Conservation (phyloP, 352 stramenopile genomes). For the Globisporangium splendens region DNA sequence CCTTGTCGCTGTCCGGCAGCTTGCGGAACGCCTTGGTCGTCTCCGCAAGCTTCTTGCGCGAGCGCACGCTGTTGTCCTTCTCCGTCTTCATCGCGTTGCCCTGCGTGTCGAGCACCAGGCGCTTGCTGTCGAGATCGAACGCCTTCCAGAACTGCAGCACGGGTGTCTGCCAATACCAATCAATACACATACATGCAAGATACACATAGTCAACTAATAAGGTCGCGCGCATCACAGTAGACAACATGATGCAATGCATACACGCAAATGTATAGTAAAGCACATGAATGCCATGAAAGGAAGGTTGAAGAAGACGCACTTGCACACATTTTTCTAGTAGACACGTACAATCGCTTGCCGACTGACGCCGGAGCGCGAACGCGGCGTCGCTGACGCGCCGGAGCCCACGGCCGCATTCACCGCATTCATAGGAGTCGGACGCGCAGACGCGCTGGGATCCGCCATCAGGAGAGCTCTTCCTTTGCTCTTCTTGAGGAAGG, state of each 20-base stretch:
- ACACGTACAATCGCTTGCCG: constrained; percentile 32
- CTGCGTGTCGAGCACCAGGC: constrained; percentile 70
- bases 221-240: too few species aligned
- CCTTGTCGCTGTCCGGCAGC: constrained; percentile 71
- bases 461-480: background rate
- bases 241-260: too few species aligned
- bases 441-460: background rate
- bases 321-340: background rate
- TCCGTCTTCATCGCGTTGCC: constrained; percentile 79
- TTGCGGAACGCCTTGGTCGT: constrained; percentile 82
- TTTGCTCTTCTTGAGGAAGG: background rate
- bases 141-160: constrained; percentile 85
- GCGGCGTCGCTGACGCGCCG: background rate
- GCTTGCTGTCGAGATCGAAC: constrained; percentile 87
- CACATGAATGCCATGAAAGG: too few species aligned
- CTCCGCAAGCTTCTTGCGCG: constrained; percentile 83
- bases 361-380: constrained; percentile 15
- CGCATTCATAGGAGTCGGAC: background rate
- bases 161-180: constrained; percentile 20
- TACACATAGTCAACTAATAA: background rate
- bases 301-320: too few species aligned
- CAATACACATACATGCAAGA: background rate
- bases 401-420: background rate
- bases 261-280: too few species aligned
- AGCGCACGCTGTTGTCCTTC: constrained; percentile 74